These are phyloP conservation scores for Thraustotheca clavata DNA, from an alignment of 352 stramenopile genomes.

Conservation along the genomic window DNA sequence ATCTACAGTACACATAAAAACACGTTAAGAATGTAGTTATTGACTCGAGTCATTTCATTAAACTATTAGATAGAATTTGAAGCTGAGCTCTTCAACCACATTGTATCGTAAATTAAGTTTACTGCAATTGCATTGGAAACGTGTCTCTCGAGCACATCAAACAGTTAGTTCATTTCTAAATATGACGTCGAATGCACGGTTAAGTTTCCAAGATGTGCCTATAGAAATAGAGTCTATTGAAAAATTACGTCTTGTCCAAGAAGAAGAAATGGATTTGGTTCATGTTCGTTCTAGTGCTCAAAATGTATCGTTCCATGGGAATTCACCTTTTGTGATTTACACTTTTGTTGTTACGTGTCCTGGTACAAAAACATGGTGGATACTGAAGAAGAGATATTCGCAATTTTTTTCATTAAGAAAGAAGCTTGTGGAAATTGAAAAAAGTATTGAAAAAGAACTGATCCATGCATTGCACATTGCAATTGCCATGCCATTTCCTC, in stretches of 20 bases:
- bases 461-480: not conserved
- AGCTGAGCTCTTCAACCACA: no score
- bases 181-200: no score
- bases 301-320: constrained; percentile 33
- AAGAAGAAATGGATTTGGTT: constrained; percentile 13
- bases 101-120: no score
- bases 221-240: no score
- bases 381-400: constrained; percentile 51
- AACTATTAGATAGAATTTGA: no score
- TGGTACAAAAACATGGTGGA: constrained; percentile 27
- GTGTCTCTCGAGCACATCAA: no score
- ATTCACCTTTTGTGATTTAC: not conserved
- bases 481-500: not conserved
- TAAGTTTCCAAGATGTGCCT: no score
- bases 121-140: no score
- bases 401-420: constrained; percentile 52
- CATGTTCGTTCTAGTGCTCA: constrained; percentile 32
- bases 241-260: not conserved
- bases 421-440: constrained; percentile 30
- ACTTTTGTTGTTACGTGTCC: constrained; percentile 10
- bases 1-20: no score
- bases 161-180: no score
- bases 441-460: not conserved
- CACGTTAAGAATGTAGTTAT: no score
- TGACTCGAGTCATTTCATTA: no score